These are phyloP conservation scores for Achaetomiella virescens DNA, from an alignment of 495 filamentous ascomycete species.

Conservation along the genomic window DNA sequence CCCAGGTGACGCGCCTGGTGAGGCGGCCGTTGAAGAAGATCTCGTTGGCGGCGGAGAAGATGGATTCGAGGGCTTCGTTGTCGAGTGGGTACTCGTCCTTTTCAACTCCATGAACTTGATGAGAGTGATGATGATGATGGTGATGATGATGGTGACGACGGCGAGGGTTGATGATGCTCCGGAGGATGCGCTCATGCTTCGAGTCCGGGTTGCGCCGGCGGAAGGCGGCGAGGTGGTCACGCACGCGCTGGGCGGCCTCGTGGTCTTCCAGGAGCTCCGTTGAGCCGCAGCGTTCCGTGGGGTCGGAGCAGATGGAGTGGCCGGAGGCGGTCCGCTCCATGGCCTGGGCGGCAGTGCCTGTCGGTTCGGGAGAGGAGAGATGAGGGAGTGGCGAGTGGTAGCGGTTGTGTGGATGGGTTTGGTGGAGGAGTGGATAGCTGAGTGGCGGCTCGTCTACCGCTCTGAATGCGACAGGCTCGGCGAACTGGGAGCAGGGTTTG, in stretches of 20 bases:
- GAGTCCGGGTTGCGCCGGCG: slow-evolving; percentile 39
- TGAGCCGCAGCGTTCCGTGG: slow-evolving; percentile 18
- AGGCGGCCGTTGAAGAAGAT: slow-evolving; percentile 50
- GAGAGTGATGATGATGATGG: background rate
- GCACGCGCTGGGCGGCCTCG: slow-evolving; percentile 36
- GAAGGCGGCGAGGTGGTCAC: slow-evolving; percentile 35
- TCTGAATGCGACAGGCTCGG: slow-evolving; percentile 18
- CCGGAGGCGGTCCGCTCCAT: slow-evolving; percentile 33
- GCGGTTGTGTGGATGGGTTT: slow-evolving; percentile 5
- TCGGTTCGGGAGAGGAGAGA: slow-evolving; percentile 4
- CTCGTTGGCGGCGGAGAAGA: slow-evolving; percentile 47
- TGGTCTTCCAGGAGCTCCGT: slow-evolving; percentile 33
- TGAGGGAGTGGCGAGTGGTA: slow-evolving; percentile 5
- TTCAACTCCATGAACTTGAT: background rate
- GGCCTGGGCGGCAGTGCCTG: slow-evolving; percentile 2
- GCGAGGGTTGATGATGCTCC: slow-evolving; percentile 44
- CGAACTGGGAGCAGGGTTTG: slow-evolving; percentile 4
- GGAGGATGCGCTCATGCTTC: slow-evolving; percentile 44
- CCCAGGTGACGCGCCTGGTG: slow-evolving; percentile 46
- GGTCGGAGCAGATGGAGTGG: slow-evolving; percentile 28
- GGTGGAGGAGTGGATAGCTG: slow-evolving; percentile 2
- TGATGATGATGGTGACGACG: slow-evolving; percentile 9
- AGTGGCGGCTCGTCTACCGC: slow-evolving; percentile 1
- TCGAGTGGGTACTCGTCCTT: slow-evolving; percentile 38
- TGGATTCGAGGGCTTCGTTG: slow-evolving; percentile 42